Percentiles rank a stretch among this genome's conserved stretches.
Conservation (phyloP, 108 stramenopile genomes). For the Cyclotella choctawhatcheeana region DNA sequence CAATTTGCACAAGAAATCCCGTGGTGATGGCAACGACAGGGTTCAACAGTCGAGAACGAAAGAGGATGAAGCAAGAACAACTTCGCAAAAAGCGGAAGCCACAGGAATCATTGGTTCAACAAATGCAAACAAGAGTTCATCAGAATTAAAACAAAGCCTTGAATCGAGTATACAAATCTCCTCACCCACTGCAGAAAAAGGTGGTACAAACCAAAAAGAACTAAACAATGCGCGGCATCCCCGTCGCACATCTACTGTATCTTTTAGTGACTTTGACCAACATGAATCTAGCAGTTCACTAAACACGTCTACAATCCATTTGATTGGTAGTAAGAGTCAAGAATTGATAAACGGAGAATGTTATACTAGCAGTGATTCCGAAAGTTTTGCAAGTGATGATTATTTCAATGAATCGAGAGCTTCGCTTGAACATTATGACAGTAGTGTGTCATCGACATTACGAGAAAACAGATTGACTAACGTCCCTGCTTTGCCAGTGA, state of each 20-base stretch:
- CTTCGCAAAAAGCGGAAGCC: not conserved
- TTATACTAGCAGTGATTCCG: not conserved
- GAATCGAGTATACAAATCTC: too few species aligned
- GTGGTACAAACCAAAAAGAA: too few species aligned
- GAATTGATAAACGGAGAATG: not conserved
- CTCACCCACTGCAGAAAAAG: too few species aligned
- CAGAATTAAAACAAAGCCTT: too few species aligned
- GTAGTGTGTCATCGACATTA: not conserved
- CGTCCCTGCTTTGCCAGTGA: conserved; percentile 9
- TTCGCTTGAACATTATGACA: not conserved
- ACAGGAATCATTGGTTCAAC: too few species aligned
- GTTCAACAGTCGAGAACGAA: not conserved
- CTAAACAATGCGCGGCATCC: too few species aligned
- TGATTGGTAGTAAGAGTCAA: not conserved
- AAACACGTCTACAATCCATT: conserved; percentile 5
- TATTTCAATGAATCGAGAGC: conserved; percentile 13
- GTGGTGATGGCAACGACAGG: too few species aligned
- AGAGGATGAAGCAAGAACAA: not conserved
- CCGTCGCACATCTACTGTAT: conserved; percentile 1
- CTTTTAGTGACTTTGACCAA: not conserved
- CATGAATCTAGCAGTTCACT: not conserved
- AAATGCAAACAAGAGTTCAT: too few species aligned
- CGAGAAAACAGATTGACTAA: not conserved
- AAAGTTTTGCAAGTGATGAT: conserved; percentile 7
- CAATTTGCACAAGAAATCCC: conserved; percentile 4